phyloP scores from a whole-genome alignment of 352 stramenopile species.

The Phytophthora agathidicida region DNA sequence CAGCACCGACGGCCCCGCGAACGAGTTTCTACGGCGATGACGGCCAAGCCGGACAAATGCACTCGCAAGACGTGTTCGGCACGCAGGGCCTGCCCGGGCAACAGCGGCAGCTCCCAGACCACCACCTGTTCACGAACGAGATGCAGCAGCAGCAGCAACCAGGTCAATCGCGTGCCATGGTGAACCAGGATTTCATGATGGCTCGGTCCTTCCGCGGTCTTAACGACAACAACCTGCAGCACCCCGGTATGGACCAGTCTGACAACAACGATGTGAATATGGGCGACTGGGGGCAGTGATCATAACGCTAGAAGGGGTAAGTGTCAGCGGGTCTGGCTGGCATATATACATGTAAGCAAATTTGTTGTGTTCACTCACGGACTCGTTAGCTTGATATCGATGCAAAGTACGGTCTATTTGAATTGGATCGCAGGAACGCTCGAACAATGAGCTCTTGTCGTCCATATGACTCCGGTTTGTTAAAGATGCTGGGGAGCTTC shows the following conservation, averaged over 20 bases:
- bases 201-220: conserved; percentile 51
- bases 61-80: conserved; percentile 58
- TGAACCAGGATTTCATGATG: conserved; percentile 60
- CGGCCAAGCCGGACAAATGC: conserved; percentile 37
- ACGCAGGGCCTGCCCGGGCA: conserved; percentile 45
- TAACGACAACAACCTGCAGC: conserved; percentile 41
- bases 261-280: conserved; percentile 63
- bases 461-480: no score
- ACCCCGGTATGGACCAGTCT: conserved; percentile 54
- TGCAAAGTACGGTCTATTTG: conserved; percentile 15
- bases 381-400: neutral
- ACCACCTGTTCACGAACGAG: conserved; percentile 51
- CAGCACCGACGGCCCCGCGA: conserved; percentile 35
- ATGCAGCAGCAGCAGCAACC: conserved; percentile 47
- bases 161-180: conserved; percentile 42
- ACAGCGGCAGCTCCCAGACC: conserved; percentile 42
- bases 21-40: conserved; percentile 56
- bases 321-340: neutral
- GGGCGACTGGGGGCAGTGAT: conserved; percentile 57
- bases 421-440: conserved; percentile 25
- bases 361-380: conserved; percentile 9
- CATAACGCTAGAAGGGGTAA: conserved; percentile 9
- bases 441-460: conserved; percentile 25
- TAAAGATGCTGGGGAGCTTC: no score
- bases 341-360: conserved; percentile 21